Evolutionary conservation across 257 asterid species (phyloP).

Genomic region (Solanum paucissectum): DNA sequence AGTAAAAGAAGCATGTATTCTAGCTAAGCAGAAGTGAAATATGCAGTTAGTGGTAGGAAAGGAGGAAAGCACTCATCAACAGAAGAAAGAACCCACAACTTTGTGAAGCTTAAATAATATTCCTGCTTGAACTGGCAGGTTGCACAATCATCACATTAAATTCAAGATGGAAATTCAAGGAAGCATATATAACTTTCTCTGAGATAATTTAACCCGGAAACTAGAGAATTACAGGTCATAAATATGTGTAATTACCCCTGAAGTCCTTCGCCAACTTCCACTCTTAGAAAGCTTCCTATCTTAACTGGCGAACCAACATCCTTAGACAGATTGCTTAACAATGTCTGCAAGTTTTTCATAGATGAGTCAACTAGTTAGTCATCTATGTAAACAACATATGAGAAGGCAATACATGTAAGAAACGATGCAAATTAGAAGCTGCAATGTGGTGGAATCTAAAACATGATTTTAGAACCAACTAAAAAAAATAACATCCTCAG

Average conservation of each 20-base stretch:
- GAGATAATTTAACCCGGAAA: neutral
- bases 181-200: neutral
- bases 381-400: neutral
- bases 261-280: slow-evolving; percentile 89
- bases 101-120: neutral
- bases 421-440: neutral
- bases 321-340: slow-evolving; percentile 59
- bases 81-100: neutral
- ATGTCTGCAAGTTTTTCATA: slow-evolving; percentile 35
- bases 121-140: neutral
- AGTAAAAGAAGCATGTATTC: neutral
- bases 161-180: neutral
- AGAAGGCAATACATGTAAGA: neutral
- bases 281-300: slow-evolving; percentile 63
- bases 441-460: neutral
- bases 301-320: slow-evolving; percentile 80
- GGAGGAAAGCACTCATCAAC: neutral
- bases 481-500: neutral
- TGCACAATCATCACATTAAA: neutral
- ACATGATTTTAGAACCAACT: neutral
- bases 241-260: slow-evolving; percentile 37
- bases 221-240: neutral
- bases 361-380: neutral
- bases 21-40: neutral
- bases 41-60: neutral